These are phyloP conservation scores for Elaphomyces granulatus DNA, from an alignment of 495 filamentous ascomycete genomes.

Conservation along the genomic window DNA sequence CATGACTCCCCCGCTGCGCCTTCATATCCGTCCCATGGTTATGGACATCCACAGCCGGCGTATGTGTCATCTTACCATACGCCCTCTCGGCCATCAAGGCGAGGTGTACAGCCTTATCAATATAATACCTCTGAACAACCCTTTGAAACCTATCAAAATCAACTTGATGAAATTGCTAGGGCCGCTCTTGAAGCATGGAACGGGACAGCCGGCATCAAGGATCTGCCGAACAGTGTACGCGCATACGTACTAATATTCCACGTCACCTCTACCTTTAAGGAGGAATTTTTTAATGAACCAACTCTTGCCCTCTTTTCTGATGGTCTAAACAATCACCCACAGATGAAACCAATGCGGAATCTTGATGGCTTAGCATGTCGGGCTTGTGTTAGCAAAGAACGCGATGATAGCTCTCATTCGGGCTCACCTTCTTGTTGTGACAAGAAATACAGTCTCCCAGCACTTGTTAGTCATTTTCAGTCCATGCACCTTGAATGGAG, in stretches of 20 bases:
- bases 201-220: conserved; percentile 41
- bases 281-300: conserved; percentile 39
- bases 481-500: conserved; percentile 34
- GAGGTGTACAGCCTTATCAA: no score
- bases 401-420: conserved; percentile 5
- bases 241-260: conserved; percentile 52
- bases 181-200: conserved; percentile 50
- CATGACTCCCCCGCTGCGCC: conserved; percentile 2
- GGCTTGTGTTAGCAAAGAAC: conserved; percentile 29
- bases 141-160: conserved; percentile 30
- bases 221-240: conserved; percentile 45
- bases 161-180: conserved; percentile 43
- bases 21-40: conserved; percentile 4
- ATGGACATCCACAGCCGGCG: conserved; percentile 1
- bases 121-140: conserved; percentile 9
- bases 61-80: no score
- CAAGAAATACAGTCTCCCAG: conserved; percentile 43
- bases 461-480: conserved; percentile 56
- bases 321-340: conserved; percentile 46
- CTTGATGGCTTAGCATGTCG: conserved; percentile 51
- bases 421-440: conserved; percentile 12
- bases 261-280: conserved; percentile 37
- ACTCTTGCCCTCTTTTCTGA: conserved; percentile 48
- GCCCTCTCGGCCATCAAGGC: no score
- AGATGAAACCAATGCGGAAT: conserved; percentile 53